Evolutionary conservation across 2,329 filamentous ascomycete genomes (phyloP), one percentile per base, ranked within the genome.

Genomic region (Diplodia seriata): DNA sequence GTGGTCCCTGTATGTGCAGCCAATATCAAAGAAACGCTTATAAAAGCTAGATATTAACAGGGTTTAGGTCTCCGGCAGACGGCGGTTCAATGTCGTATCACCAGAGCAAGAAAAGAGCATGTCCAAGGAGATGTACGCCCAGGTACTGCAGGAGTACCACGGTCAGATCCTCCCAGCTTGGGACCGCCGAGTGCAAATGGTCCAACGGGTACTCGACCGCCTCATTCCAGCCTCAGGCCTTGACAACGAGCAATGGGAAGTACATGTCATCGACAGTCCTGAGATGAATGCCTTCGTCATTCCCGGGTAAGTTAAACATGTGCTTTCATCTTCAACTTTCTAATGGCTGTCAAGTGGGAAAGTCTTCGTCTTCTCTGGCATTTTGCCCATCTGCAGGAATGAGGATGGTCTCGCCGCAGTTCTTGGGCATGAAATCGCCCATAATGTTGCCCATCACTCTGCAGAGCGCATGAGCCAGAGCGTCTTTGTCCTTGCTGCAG

Each of bases 361-460:
- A 73, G 91, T 94, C 0, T 94, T 94, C 75, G 91, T 94, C 1
- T 90, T 88, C 74, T 90, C 87, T 70, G 91, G 91, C 47, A 88
- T 94, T 38, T 78, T 94, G 66, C 84, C 85, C n/a, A 80, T 92
- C 26, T 90, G 89, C 69, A 76, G 83, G 64, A 88, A 82, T 72
- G 90, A 93, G 68, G 86, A 90, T 74, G 89, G 88, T 3, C 82
- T 94, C 31, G 91, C 91, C 4, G 87, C 91, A 1, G 90, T 94
- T 2, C 82, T 94, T 15, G 90, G 90, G 15, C 91, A 94, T 78
- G 91, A 94, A 80, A 91, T 94, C 69, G 90, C 91, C 20, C 91
- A 94, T 75, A 91, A 90, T 70, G 84, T 91, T 18, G 90, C 90
- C 0, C 85, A 87, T 68, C 90, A 93, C 74, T 80, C 85, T 7